These are phyloP conservation scores for Penicillium robsamsonii DNA, from an alignment of 495 filamentous ascomycete species.

Conservation along the genomic window DNA sequence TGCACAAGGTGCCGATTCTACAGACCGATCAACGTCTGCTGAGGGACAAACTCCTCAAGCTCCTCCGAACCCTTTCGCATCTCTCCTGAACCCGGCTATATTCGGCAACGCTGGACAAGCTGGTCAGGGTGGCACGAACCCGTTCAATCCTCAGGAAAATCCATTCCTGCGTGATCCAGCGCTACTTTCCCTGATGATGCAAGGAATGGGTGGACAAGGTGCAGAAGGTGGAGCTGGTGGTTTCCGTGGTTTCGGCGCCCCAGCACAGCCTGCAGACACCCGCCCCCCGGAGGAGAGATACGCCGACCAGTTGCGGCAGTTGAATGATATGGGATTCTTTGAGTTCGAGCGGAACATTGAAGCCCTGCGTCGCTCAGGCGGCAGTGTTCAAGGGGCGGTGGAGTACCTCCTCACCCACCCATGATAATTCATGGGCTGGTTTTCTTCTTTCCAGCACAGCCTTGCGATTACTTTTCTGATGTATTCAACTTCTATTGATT, in stretches of 20 bases:
- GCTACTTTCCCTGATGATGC: conserved; percentile 48
- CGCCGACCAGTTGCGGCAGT: conserved; percentile 80
- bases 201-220: conserved; percentile 39
- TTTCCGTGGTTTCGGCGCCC: conserved; percentile 34
- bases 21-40: conserved; percentile 28
- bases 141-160: conserved; percentile 48
- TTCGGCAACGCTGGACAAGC: conserved; percentile 30
- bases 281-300: conserved; percentile 93
- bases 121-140: conserved; percentile 39
- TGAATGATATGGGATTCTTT: conserved; percentile 99
- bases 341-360: conserved; percentile 93
- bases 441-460: conserved; percentile 11
- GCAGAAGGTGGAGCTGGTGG: conserved; percentile 35
- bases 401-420: conserved; percentile 61
- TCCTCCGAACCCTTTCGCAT: conserved; percentile 53
- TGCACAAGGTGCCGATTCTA: conserved; percentile 19
- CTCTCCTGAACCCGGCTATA: conserved; percentile 48
- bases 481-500: conserved; percentile 20
- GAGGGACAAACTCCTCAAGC: conserved; percentile 31
- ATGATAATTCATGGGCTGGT: conserved; percentile 20
- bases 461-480: conserved; percentile 12
- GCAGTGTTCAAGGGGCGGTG: conserved; percentile 92
- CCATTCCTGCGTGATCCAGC: conserved; percentile 51
- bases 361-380: conserved; percentile 83
- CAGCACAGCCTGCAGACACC: conserved; percentile 61